Conservation (phyloP, 768 basidiomycete genomes). For the Rubroboletus satanas region DNA sequence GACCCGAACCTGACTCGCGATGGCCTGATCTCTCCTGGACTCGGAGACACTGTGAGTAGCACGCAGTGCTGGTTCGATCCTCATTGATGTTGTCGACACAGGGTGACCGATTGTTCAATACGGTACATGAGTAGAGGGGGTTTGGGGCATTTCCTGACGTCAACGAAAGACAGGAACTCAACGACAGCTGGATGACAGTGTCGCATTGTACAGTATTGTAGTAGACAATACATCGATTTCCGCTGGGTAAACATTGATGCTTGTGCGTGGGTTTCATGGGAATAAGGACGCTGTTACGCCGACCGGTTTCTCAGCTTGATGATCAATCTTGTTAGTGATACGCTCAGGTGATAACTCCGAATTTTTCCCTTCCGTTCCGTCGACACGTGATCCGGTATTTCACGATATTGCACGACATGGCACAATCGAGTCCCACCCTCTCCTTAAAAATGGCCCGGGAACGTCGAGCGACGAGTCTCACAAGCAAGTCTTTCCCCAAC, state of each 20-base stretch:
- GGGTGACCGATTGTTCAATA: conserved; percentile 87
- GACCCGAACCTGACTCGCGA: conserved; percentile 67
- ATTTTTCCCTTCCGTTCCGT: neutral
- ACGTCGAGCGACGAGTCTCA: neutral
- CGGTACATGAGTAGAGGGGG: conserved; percentile 40
- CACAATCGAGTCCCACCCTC: conserved; percentile 30
- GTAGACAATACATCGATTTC: neutral
- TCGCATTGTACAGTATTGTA: neutral
- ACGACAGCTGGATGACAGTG: neutral
- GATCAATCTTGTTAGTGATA: neutral
- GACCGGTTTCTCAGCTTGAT: no score
- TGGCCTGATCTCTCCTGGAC: conserved; percentile 84
- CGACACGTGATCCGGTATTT: conserved; percentile 30
- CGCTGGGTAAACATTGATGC: neutral
- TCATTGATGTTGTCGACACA: conserved; percentile 28
- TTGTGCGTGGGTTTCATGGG: no score
- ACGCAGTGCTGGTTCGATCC: neutral
- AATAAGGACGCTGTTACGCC: no score
- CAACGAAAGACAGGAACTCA: neutral
- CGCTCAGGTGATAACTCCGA: no score
- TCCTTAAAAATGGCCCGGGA: neutral
- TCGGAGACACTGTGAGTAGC: conserved; percentile 79
- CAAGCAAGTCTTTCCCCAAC: neutral
- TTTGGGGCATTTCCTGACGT: no score
- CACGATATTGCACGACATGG: conserved; percentile 29